Conservation (phyloP, 78 protist genomes). For the Dictyostelium firmibasis region DNA sequence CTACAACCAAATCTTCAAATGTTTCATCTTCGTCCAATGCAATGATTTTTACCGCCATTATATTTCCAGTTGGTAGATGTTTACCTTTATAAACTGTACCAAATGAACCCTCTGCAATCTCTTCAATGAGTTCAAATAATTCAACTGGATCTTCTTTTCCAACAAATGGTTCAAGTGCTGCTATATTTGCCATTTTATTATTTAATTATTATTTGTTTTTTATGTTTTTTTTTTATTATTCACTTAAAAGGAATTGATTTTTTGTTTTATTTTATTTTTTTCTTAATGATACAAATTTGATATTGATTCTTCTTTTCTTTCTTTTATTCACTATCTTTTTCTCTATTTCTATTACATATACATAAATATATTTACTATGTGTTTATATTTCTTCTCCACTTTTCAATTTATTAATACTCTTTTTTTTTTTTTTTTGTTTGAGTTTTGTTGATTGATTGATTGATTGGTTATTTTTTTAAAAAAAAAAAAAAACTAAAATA, state of each 20-base stretch:
- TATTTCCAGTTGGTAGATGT: slow-evolving; percentile 73
- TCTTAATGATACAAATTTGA: not conserved
- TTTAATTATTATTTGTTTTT: not conserved
- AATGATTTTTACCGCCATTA: slow-evolving; percentile 80
- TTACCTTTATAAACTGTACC: slow-evolving; percentile 82
- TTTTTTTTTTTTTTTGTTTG: not conserved
- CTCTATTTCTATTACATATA: not conserved
- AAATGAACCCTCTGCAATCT: slow-evolving; percentile 81
- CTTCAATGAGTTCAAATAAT: slow-evolving; percentile 73
- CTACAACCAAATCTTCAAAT: slow-evolving; percentile 73
- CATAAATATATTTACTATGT: not conserved
- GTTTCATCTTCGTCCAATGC: slow-evolving; percentile 82
- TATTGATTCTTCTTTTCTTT: not conserved
- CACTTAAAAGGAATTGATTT: not conserved
- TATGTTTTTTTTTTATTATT: not conserved
- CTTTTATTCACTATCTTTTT: too few relatives aligned
- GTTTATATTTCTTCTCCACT: not conserved
- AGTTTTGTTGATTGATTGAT: not conserved
- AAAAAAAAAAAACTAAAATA: not conserved
- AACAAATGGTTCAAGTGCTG: slow-evolving; percentile 74
- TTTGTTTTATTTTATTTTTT: not conserved
- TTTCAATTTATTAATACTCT: not conserved
- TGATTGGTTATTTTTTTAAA: not conserved
- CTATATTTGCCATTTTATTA: slow-evolving; percentile 23
- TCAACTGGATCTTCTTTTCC: slow-evolving; percentile 82